These are phyloP conservation scores for Prunus campanulata DNA, from an alignment of 306 rosid genomes.

Conservation along the genomic window DNA sequence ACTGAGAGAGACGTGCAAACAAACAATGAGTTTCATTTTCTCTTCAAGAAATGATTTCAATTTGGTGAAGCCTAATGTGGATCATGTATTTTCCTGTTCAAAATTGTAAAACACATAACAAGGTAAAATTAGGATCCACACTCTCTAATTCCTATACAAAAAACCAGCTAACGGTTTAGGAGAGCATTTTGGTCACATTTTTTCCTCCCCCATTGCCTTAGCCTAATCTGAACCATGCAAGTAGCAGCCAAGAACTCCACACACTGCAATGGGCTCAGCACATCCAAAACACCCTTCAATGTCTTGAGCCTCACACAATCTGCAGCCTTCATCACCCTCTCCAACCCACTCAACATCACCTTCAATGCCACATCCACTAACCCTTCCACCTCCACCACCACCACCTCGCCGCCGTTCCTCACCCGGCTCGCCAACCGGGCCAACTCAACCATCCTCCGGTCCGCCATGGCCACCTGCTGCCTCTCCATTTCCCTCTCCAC, in stretches of 20 bases:
- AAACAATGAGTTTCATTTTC: not conserved
- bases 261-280: conserved; percentile 60
- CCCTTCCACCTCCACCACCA: conserved; percentile 13
- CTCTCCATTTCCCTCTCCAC: conserved; percentile 49
- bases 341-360: conserved; percentile 43
- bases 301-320: conserved; percentile 75
- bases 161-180: not conserved
- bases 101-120: conserved; percentile 13
- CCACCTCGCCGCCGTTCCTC: not conserved
- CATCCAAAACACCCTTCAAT: conserved; percentile 57
- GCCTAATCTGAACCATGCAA: conserved; percentile 40
- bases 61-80: not conserved
- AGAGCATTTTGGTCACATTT: not conserved
- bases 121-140: not conserved
- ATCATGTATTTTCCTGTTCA: not conserved
- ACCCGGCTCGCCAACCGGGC: conserved; percentile 17
- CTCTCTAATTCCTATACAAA: not conserved
- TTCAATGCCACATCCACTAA: conserved; percentile 42
- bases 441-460: conserved; percentile 43
- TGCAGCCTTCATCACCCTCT: conserved; percentile 64
- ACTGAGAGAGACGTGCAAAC: not conserved
- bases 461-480: conserved; percentile 59
- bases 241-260: conserved; percentile 55
- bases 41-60: not conserved
- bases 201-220: conserved; percentile 42